Evolutionary conservation across 176 grass and related monocot genomes (phyloP).

Genomic region (Ensete glaucum): DNA sequence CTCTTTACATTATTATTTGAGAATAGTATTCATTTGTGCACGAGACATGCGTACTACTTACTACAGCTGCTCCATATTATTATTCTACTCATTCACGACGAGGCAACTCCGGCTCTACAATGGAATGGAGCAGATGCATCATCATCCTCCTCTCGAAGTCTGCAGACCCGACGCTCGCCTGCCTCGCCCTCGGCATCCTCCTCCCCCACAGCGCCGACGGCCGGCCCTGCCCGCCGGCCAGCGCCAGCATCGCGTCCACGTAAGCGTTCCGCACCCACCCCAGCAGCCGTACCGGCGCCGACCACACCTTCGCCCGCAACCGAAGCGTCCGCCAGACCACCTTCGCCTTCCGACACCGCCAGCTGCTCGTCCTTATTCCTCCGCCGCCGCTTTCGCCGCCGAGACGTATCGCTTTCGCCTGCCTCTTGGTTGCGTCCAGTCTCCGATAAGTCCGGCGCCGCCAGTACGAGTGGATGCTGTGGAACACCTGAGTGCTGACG

Average conservation of each 20-base stretch:
- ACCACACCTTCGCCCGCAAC: background rate
- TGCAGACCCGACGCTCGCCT: background rate
- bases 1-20: too few species aligned
- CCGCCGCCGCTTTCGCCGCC: background rate
- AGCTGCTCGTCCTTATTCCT: too few species aligned
- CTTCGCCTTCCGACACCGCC: background rate
- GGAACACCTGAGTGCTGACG: slow-evolving; percentile 8
- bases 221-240: slow-evolving; percentile 2
- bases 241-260: slow-evolving; percentile 20
- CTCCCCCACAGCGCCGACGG: background rate
- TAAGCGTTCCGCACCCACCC: slow-evolving; percentile 19
- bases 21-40: too few species aligned
- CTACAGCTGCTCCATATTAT: too few species aligned
- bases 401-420: slow-evolving; percentile 19
- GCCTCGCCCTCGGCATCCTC: slow-evolving; percentile 16
- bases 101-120: too few species aligned
- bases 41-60: too few species aligned
- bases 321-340: background rate
- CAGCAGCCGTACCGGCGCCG: slow-evolving; percentile 20
- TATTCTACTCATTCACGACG: too few species aligned
- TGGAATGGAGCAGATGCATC: too few species aligned
- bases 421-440: background rate
- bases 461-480: slow-evolving; percentile 17
- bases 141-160: too few species aligned
- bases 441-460: background rate